Percentiles rank a stretch among this genome's conserved stretches.
phyloP scores from a whole-genome alignment of 768 basidiomycete species.

The Lentinula sp. region DNA sequence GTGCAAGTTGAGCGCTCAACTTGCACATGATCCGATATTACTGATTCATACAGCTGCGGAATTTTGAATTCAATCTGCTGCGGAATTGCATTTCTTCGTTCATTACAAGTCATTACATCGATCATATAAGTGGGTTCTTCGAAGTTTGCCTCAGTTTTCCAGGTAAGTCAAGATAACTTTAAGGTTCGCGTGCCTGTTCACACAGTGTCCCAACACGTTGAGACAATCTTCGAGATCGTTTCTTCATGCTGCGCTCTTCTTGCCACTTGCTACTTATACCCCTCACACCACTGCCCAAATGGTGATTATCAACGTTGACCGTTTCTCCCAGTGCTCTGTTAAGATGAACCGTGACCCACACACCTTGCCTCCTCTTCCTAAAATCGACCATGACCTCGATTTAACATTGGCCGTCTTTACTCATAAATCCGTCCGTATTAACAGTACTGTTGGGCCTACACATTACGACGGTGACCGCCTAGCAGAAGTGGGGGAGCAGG shows the following conservation, averaged over 20 bases:
- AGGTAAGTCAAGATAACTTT: not conserved
- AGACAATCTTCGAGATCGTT: not conserved
- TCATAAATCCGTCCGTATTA: conserved; percentile 33
- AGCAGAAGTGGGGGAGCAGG: conserved; percentile 47
- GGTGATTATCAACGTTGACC: not conserved
- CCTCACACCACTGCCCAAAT: not conserved
- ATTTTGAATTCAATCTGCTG: too few species aligned
- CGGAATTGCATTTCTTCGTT: too few species aligned
- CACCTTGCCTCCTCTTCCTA: conserved; percentile 41
- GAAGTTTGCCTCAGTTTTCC: not conserved
- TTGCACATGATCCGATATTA: too few species aligned
- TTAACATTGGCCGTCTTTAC: conserved; percentile 55
- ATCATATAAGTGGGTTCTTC: too few species aligned
- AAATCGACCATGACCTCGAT: conserved; percentile 47
- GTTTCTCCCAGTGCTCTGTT: not conserved
- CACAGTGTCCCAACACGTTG: not conserved
- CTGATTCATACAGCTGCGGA: too few species aligned
- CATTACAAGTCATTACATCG: too few species aligned
- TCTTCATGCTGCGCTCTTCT: not conserved
- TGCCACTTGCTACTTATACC: not conserved
- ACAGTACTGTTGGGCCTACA: conserved; percentile 22
- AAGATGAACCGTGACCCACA: conserved; percentile 4
- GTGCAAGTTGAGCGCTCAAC: too few species aligned
- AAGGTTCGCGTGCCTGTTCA: not conserved
- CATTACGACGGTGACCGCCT: conserved; percentile 58